phyloP scores from a whole-genome alignment of 139 green algal genomes.

The Axilococcus clingmanii region DNA sequence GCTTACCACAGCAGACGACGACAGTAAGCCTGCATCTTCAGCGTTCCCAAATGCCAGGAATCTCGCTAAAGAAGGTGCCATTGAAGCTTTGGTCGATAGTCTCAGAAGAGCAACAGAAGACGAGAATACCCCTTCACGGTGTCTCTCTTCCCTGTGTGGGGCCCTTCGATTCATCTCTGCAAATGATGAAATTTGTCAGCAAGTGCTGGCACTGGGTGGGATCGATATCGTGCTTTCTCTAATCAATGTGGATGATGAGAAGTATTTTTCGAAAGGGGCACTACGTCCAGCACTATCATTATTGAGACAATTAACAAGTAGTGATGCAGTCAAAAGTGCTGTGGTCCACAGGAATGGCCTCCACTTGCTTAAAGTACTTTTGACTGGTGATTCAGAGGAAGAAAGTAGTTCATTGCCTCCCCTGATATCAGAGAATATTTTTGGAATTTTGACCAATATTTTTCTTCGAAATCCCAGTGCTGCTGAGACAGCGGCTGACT shows the following conservation, averaged over 20 bases:
- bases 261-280: conserved; percentile 5
- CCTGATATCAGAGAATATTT: not conserved
- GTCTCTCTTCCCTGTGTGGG: not conserved
- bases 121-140: not conserved
- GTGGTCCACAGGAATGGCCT: not conserved
- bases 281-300: conserved; percentile 15
- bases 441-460: not conserved
- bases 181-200: conserved; percentile 63
- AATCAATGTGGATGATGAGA: not conserved
- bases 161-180: conserved; percentile 26
- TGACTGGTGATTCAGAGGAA: not conserved
- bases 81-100: conserved; percentile 18
- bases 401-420: not conserved
- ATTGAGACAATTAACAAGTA: conserved; percentile 73
- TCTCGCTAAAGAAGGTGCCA: conserved; percentile 32
- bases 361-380: not conserved
- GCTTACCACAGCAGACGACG: conserved; percentile 53
- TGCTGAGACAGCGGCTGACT: conserved; percentile 36
- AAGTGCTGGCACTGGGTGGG: conserved; percentile 21
- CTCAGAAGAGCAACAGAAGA: conserved; percentile 6
- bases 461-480: not conserved
- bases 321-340: conserved; percentile 58
- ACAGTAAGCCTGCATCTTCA: conserved; percentile 34
- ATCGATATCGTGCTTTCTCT: conserved; percentile 22
- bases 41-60: conserved; percentile 41